Evolutionary conservation across 2,329 filamentous ascomycete genomes (phyloP).

Genomic region (Tolypocladium album): DNA sequence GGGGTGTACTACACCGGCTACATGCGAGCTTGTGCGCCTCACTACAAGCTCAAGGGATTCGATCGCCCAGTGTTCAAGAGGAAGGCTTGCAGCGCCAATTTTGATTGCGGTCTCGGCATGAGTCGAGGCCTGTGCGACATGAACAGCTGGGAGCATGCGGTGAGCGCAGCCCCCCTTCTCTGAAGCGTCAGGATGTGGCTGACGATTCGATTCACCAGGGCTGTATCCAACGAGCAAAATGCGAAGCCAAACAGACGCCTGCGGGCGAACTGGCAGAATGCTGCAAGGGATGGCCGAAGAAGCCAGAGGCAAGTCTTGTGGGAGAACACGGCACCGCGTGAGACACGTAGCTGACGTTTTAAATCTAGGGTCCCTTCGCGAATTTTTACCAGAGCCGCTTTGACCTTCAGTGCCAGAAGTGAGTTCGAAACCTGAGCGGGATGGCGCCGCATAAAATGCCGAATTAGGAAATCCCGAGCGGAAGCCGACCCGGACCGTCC

Average conservation of each 20-base stretch:
- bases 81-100: not conserved
- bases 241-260: not conserved
- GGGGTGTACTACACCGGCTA: not conserved
- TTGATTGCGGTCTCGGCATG: not conserved
- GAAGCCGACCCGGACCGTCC: too few species aligned
- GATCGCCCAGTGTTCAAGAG: not conserved
- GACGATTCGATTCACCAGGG: not conserved
- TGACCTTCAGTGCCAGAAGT: not conserved
- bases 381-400: not conserved
- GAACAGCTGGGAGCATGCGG: not conserved
- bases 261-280: not conserved
- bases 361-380: not conserved
- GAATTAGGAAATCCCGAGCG: too few species aligned
- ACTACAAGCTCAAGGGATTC: not conserved
- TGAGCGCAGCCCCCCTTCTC: not conserved
- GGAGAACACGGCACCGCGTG: not conserved
- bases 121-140: not conserved
- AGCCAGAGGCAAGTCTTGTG: not conserved
- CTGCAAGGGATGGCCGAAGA: not conserved
- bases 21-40: not conserved
- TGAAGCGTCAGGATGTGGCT: not conserved
- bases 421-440: not conserved
- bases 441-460: not conserved
- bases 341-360: not conserved
- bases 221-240: not conserved